Conservation (phyloP, 2,329 filamentous ascomycete species). For the Monosporascus sp. region DNA sequence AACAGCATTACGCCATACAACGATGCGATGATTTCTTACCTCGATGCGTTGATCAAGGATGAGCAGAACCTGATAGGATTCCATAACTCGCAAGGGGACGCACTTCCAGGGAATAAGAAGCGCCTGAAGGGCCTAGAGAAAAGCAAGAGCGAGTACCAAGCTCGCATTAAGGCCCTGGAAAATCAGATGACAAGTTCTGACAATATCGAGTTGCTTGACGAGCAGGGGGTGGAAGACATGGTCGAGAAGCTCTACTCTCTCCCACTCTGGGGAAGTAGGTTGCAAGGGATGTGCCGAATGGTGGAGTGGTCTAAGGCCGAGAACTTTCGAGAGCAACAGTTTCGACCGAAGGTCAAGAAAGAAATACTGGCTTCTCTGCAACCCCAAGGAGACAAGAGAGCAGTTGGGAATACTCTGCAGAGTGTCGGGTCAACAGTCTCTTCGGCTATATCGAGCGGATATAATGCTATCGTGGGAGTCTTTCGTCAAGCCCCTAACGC, state of each 20-base stretch:
- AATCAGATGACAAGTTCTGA: not conserved
- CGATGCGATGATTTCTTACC: constrained; percentile 33
- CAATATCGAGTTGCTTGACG: constrained; percentile 1
- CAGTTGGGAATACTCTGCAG: not conserved
- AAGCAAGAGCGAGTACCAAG: constrained; percentile 1
- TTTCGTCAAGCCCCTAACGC: not conserved
- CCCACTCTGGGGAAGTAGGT: constrained; percentile 1
- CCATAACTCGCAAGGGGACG: not conserved
- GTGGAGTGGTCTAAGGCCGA: constrained; percentile 4
- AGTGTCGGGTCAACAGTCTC: not conserved
- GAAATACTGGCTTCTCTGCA: not conserved
- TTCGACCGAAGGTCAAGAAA: not conserved
- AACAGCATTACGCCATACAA: not conserved
- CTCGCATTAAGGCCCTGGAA: constrained; percentile 3
- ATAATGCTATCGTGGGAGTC: not conserved
- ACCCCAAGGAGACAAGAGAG: not conserved
- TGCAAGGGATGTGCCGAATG: not conserved
- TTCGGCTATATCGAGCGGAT: not conserved
- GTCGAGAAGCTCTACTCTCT: constrained; percentile 3
- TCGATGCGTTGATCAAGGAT: constrained; percentile 32
- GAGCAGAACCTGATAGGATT: constrained; percentile 27
- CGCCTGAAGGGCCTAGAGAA: constrained; percentile 1
- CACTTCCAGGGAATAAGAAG: constrained; percentile 2
- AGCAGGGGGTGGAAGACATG: constrained; percentile 4
- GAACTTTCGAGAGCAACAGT: constrained; percentile 3